These are phyloP conservation scores for Capsella rubella DNA, from an alignment of 441 rosid species.

Conservation along the genomic window DNA sequence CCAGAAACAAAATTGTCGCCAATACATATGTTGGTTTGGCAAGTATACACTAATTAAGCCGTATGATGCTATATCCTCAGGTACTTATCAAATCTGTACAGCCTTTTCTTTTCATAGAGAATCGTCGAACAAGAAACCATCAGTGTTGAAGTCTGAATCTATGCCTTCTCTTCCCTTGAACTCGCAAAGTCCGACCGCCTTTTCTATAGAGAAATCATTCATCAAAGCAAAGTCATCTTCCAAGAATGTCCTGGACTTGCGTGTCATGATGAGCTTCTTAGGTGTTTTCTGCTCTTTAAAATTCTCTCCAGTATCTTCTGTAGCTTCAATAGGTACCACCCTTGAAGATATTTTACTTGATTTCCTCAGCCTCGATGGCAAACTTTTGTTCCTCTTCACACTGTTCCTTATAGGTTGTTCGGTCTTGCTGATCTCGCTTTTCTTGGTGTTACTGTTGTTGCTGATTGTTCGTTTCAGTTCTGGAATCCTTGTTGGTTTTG, in stretches of 20 bases:
- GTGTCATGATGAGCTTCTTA: constrained; percentile 28
- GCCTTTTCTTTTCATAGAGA: constrained; percentile 29
- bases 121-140: constrained; percentile 51
- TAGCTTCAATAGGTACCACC: constrained; percentile 47
- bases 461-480: constrained; percentile 42
- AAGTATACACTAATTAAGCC: constrained; percentile 31
- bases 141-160: constrained; percentile 52
- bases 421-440: constrained; percentile 1
- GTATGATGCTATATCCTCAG: constrained; percentile 10
- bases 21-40: constrained; percentile 20
- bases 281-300: constrained; percentile 16
- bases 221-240: constrained; percentile 48
- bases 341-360: constrained; percentile 39
- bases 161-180: constrained; percentile 72
- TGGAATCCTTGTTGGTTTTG: constrained; percentile 31
- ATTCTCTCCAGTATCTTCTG: constrained; percentile 22
- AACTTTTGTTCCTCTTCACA: constrained; percentile 43
- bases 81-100: neutral
- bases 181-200: constrained; percentile 55
- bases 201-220: constrained; percentile 56
- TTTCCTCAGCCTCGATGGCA: constrained; percentile 53
- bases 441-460: constrained; percentile 20
- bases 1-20: constrained; percentile 39
- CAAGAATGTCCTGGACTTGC: constrained; percentile 36
- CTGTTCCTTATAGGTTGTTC: constrained; percentile 24